Base-by-base conservation (phyloP, 257 asterid species). In the Solanum acaule region DNA sequence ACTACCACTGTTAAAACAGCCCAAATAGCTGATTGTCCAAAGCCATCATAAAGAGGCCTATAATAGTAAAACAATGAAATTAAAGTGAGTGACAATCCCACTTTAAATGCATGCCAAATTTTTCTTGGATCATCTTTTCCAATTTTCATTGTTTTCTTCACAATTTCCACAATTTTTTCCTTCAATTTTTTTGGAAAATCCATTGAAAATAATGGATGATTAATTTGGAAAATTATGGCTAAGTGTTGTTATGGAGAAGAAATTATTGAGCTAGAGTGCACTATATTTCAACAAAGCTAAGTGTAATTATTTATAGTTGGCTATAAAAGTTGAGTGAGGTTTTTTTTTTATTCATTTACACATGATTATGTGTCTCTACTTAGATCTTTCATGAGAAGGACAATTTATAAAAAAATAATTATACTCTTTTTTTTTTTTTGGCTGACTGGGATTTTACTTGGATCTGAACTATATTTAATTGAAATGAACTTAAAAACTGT, bases 1-100 rank as follows among this genome's bases (percentile, higher is more conserved):
- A 90, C 91, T 6, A 91, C 91, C 10, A 91, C 93, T 13, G 94
- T 92, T 23, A 92, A 65, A 63, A 92, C 85, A 20, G 93, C 94
- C 94, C 94, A 92, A 44, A 90, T 88, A 23, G 90, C 94, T 2
- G 92, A 65, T 18, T 88, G 89, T 5, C 92, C 93, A 77, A 92
- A 90, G 11, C 94, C 91, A 25, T 83, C 85, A 65, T 92, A 91
- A 2, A 91, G 89, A 11, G 90, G 90, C 9, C 87, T 46, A 49
- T 87, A 87, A 77, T 92, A 91, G 86, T 92, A 91, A 10, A 91
- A 83, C 77, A 90, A 67, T 3, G 94, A 92, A 16, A 90, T 90
- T 40, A 90, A 16, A 5, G 92, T 84, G 61, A 92, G 90, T 23
- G 94, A 92, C 38, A 91, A 22, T 83, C 92, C 94, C 78, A 92